Evolutionary conservation across 78 protist species (phyloP).

Genomic region (Dictyostelium firmibasis): DNA sequence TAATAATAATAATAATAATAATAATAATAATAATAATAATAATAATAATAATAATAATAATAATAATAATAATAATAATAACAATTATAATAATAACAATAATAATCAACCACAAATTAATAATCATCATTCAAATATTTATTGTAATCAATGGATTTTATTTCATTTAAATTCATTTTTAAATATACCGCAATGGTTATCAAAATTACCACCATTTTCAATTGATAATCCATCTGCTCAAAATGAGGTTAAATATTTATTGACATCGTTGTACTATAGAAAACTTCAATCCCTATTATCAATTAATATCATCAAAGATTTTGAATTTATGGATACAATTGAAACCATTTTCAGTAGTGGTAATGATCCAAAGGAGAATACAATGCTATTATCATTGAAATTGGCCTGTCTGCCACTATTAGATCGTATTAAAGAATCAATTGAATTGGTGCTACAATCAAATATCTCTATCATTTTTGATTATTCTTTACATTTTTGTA

Average conservation of each 20-base stretch:
- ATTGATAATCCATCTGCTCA: conserved; percentile 25
- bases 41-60: background rate
- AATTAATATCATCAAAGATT: conserved; percentile 1
- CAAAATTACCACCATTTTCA: conserved; percentile 66
- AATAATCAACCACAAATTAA: background rate
- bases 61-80: background rate
- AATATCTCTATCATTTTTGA: conserved; percentile 20
- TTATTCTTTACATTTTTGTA: conserved; percentile 61
- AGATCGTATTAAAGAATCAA: conserved; percentile 33
- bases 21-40: background rate
- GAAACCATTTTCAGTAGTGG: conserved; percentile 32
- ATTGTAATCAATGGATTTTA: conserved; percentile 68
- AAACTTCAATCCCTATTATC: conserved; percentile 50
- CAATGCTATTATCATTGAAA: conserved; percentile 27
- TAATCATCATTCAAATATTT: background rate
- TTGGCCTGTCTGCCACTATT: conserved; percentile 56
- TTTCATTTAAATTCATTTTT: conserved; percentile 48
- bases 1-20: background rate
- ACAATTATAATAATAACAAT: background rate
- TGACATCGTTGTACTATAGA: conserved; percentile 49
- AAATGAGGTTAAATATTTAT: conserved; percentile 3
- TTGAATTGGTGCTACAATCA: conserved; percentile 12
- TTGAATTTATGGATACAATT: conserved; percentile 70
- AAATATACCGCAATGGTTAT: conserved; percentile 65
- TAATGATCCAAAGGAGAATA: conserved; percentile 8